A percentile compares a stretch with the other conserved stretches of the same genome.
Evolutionary conservation across 1,284 basidiomycete genomes (phyloP).

Genomic region (Trichosporon sp.): DNA sequence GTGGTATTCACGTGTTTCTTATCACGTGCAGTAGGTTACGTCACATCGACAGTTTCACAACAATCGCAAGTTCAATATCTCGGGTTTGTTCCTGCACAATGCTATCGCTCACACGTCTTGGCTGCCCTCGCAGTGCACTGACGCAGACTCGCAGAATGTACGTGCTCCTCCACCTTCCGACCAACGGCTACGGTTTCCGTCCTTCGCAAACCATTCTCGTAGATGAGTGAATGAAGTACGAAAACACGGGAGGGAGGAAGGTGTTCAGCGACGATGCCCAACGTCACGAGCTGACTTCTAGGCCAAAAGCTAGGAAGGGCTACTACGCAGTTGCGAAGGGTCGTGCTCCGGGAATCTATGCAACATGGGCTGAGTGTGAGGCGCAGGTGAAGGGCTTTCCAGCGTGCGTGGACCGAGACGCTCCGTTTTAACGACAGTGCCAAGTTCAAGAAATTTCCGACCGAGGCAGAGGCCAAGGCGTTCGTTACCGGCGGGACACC

Average conservation of each 20-base stretch:
- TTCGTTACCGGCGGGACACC: constrained; percentile 34
- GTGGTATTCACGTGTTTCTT: neutral
- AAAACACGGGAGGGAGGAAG: too few species aligned
- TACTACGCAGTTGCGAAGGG: constrained; percentile 53
- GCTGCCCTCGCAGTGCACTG: neutral
- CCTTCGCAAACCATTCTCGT: neutral
- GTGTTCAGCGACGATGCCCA: too few species aligned
- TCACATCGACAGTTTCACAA: neutral
- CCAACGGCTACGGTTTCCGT: neutral
- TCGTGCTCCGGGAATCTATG: constrained; percentile 48
- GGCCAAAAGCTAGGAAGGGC: constrained; percentile 46
- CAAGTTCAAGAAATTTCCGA: constrained; percentile 53
- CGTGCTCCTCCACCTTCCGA: neutral
- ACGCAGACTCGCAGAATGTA: neutral
- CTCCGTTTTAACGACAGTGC: constrained; percentile 36
- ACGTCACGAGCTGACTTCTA: constrained; percentile 23
- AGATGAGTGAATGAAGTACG: too few species aligned
- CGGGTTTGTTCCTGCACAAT: neutral
- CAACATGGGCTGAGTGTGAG: constrained; percentile 52
- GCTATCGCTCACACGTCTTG: neutral
- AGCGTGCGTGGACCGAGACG: constrained; percentile 36
- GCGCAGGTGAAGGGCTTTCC: constrained; percentile 50
- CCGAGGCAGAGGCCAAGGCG: constrained; percentile 37
- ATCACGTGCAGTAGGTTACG: neutral
- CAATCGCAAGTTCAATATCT: neutral